Evolutionary conservation across 2,329 filamentous ascomycete genomes (phyloP).

Genomic region (Zymoseptoria brevis): DNA sequence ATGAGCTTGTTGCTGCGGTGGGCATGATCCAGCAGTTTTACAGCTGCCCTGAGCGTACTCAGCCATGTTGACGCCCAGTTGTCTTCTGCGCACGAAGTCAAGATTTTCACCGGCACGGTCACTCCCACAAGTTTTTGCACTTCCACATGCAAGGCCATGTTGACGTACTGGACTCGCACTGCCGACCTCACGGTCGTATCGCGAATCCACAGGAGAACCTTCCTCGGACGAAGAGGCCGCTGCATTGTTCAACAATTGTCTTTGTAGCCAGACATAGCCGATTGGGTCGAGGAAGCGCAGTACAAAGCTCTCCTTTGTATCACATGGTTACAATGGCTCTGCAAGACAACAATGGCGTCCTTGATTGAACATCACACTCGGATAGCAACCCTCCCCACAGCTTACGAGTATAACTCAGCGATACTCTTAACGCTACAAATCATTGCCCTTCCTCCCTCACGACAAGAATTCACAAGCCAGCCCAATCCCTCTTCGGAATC

Average conservation of each 20-base stretch:
- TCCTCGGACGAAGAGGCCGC: not conserved
- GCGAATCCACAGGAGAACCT: not conserved
- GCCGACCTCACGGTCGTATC: no score
- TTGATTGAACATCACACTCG: not conserved
- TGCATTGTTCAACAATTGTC: not conserved
- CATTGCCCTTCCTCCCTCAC: no score
- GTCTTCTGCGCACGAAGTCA: no score
- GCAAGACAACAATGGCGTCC: not conserved
- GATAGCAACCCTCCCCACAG: not conserved
- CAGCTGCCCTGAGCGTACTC: not conserved
- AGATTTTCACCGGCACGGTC: no score
- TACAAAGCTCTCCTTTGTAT: not conserved
- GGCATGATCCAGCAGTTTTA: constrained; percentile 8
- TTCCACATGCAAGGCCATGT: no score
- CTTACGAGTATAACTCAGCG: no score
- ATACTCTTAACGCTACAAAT: no score
- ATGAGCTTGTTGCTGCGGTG: constrained; percentile 11
- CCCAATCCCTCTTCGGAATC: no score
- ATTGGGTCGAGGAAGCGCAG: no score
- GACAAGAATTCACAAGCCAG: no score
- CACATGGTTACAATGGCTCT: not conserved
- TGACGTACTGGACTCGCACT: no score
- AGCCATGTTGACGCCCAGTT: not conserved
- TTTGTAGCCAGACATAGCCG: not conserved
- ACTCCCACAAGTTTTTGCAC: no score